These are phyloP conservation scores for Exophiala phaeomuriformis DNA, from an alignment of 2,329 filamentous ascomycete genomes.

Conservation along the genomic window DNA sequence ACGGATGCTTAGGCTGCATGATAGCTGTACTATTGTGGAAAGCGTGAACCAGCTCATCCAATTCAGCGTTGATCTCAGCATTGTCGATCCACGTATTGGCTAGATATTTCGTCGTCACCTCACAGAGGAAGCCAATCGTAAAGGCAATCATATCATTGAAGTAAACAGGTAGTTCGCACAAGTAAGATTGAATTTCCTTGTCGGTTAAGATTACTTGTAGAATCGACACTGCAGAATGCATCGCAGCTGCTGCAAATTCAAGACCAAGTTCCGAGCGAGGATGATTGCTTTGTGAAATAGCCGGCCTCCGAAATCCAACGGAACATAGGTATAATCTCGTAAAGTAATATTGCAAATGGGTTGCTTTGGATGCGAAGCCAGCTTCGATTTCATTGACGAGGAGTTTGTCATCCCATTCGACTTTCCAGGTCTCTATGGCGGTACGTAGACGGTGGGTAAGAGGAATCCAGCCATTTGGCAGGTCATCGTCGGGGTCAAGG, in stretches of 20 bases:
- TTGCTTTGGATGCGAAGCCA: conserved; percentile 45
- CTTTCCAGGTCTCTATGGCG: conserved; percentile 46
- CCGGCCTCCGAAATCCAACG: conserved; percentile 33
- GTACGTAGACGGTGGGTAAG: conserved; percentile 37
- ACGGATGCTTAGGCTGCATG: conserved; percentile 29
- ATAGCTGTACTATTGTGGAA: conserved; percentile 25
- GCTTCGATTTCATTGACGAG: conserved; percentile 42
- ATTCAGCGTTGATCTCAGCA: conserved; percentile 25
- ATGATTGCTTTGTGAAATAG: conserved; percentile 30
- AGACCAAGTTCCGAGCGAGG: conserved; percentile 33
- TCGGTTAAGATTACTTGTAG: conserved; percentile 43
- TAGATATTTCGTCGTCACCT: conserved; percentile 36
- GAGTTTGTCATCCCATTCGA: conserved; percentile 43
- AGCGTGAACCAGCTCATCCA: conserved; percentile 24
- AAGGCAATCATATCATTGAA: conserved; percentile 43
- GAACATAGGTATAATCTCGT: conserved; percentile 47
- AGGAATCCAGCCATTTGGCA: conserved; percentile 46
- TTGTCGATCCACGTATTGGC: conserved; percentile 28
- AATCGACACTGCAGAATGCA: conserved; percentile 41
- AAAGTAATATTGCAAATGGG: conserved; percentile 47
- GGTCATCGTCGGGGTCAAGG: conserved; percentile 46
- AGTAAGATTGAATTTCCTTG: conserved; percentile 42
- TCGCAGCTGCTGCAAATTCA: conserved; percentile 41
- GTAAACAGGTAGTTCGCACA: conserved; percentile 40
- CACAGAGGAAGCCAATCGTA: conserved; percentile 39